Conservation (phyloP, 2,329 filamentous ascomycete species). For the Fusarium caatingaense region DNA sequence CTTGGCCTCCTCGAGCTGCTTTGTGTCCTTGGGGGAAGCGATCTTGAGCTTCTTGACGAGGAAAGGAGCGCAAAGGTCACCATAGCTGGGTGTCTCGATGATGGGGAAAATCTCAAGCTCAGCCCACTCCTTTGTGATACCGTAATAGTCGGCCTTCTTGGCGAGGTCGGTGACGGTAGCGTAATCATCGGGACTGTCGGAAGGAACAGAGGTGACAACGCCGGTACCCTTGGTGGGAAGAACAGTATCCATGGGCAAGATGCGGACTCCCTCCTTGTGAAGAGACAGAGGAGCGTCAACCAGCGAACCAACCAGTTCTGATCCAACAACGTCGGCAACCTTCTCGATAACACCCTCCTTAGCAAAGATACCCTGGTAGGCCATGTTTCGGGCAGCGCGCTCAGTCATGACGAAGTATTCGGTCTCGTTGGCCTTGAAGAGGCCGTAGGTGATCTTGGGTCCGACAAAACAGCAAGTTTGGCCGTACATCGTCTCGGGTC, state of each 20-base stretch:
- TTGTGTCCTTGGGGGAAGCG: constrained; percentile 92
- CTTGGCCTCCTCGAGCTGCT: constrained; percentile 90
- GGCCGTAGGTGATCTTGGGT: constrained; percentile 87
- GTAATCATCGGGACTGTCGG: constrained; percentile 93
- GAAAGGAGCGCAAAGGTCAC: constrained; percentile 83
- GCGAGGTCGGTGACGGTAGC: constrained; percentile 87
- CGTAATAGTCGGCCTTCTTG: constrained; percentile 97
- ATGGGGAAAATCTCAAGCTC: constrained; percentile 90
- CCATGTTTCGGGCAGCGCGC: constrained; percentile 93
- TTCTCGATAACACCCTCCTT: constrained; percentile 80
- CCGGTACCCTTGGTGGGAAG: constrained; percentile 94
- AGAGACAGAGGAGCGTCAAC: constrained; percentile 90
- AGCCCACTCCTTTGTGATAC: constrained; percentile 96
- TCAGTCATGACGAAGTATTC: constrained; percentile 89
- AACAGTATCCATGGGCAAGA: constrained; percentile 95
- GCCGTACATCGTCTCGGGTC: constrained; percentile 99
- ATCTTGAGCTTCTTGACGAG: constrained; percentile 96
- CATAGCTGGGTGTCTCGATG: constrained; percentile 88
- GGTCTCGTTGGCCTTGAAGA: constrained; percentile 82
- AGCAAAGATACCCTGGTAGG: constrained; percentile 88
- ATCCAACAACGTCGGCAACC: constrained; percentile 79
- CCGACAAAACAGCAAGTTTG: constrained; percentile 97
- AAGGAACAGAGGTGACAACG: constrained; percentile 95
- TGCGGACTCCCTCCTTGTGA: constrained; percentile 84
- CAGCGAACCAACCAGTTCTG: constrained; percentile 86